A percentile compares a stretch with the other conserved stretches of the same genome.
phyloP scores from a whole-genome alignment of 2,329 filamentous ascomycete species.

The Pseudogymnoascus sp. region DNA sequence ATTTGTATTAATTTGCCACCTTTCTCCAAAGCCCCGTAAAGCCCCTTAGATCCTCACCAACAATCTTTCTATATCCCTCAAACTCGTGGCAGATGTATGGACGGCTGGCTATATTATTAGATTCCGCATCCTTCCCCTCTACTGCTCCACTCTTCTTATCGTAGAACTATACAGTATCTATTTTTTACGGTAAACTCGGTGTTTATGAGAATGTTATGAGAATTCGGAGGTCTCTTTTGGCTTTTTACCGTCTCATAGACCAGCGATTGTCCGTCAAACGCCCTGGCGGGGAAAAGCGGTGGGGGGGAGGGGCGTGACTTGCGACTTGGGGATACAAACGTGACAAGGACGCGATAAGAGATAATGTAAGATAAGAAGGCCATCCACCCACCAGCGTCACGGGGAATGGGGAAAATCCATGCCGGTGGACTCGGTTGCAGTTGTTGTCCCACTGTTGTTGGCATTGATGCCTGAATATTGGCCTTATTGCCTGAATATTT shows the following conservation, averaged over 20 bases:
- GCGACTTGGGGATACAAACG: background rate
- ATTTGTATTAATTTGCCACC: no score
- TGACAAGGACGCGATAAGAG: background rate
- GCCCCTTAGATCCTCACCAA: background rate
- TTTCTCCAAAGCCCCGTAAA: background rate
- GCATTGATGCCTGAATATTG: background rate
- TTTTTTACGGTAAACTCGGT: background rate
- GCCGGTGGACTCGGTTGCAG: background rate
- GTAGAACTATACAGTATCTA: no score
- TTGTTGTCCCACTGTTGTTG: background rate
- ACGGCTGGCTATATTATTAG: background rate
- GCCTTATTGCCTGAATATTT: background rate
- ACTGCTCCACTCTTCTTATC: background rate
- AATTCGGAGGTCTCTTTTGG: background rate
- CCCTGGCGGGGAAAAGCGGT: background rate
- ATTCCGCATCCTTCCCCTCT: background rate
- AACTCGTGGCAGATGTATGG: background rate
- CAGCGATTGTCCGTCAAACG: background rate
- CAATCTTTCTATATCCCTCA: background rate
- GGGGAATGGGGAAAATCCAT: background rate
- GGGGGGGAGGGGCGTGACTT: slow-evolving; percentile 6
- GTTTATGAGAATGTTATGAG: background rate
- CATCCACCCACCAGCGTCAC: no score
- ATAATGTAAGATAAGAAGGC: no score
- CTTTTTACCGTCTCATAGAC: background rate